Evolutionary conservation across 208 protist species (phyloP), one percentile per base, ranked within the genome.

Genomic region (Leptomonas pyrrhocoris): DNA sequence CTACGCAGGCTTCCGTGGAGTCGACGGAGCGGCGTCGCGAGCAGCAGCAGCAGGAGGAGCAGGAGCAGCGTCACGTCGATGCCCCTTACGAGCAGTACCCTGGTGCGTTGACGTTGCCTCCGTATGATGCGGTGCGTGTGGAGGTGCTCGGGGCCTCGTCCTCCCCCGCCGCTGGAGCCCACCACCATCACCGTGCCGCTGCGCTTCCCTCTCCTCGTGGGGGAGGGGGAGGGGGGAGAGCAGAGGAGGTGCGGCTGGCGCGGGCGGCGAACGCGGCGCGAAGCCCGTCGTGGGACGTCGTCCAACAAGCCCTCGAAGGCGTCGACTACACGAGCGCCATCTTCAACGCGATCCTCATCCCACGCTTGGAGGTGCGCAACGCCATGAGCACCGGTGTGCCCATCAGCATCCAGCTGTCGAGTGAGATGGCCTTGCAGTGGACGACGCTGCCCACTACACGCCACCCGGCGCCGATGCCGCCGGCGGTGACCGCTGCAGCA

Each of bases 261-360:
- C 60, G 60, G 15, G 60, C 60, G 4, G 40, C 61, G 0, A 68
- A 61, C 42, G 63, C 36, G 30, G 31, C 46, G 11, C 72, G 73
- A 15, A 89, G 76, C 38, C 61, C 58, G 38, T 74, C 82, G 16
- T 93, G 84, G 85, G 82, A 84, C 12, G 73, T 79, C 23, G 73
- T 79, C 16, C 91, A 96, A 73, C 78, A 80, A 2, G 91, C 91
- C 13, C 69, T 94, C 28, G 64, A 71, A 28, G 57, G 66, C 15
- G 71, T 79, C 34, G 84, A 94, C 73, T 84, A 85, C 77, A 89
- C 84, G 16, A 78, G 76, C 31, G 25, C 74, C 1, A 68, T 95
- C 30, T 92, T 95, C 60, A 83, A 89, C 45, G 63, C 73, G 38
- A 80, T 92, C 53, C 62, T 95, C 18, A 70, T 89, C 28, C 79